These are phyloP conservation scores for Macrolepiota albuminosa DNA, from an alignment of 768 basidiomycete species.

Conservation along the genomic window DNA sequence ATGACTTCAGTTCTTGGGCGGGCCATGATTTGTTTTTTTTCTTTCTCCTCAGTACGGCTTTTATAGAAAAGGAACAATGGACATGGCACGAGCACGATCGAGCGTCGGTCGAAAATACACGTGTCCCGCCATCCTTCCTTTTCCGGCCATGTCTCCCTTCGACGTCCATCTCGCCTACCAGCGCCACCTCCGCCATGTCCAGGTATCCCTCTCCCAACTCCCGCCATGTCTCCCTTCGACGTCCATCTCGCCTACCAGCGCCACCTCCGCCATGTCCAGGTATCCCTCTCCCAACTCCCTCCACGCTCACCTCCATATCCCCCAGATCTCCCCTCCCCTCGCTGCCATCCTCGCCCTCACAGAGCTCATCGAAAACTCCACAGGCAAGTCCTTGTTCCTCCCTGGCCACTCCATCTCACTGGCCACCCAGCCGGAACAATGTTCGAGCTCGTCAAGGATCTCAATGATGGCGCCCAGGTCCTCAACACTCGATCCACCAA, in stretches of 20 bases:
- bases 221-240: conserved; percentile 22
- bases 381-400: conserved; percentile 44
- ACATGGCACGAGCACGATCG: conserved; percentile 32
- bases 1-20: conserved; percentile 51
- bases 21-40: conserved; percentile 6
- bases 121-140: conserved; percentile 38
- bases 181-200: conserved; percentile 54
- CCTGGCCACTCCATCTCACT: conserved; percentile 1
- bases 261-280: conserved; percentile 63
- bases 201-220: conserved; percentile 37
- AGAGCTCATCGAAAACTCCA: conserved; percentile 73
- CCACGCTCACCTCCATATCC: background rate
- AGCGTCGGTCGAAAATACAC: conserved; percentile 70
- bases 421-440: conserved; percentile 70
- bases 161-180: conserved; percentile 50
- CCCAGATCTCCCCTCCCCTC: conserved; percentile 73
- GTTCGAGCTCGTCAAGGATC: conserved; percentile 85
- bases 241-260: conserved; percentile 50
- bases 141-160: conserved; percentile 14
- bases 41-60: background rate
- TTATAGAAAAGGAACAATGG: conserved; percentile 14
- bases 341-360: conserved; percentile 87
- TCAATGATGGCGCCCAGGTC: conserved; percentile 67
- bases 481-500: conserved; percentile 65
- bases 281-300: no score